These are phyloP conservation scores for Boletus huronensis DNA, from an alignment of 768 basidiomycete species.

Conservation along the genomic window DNA sequence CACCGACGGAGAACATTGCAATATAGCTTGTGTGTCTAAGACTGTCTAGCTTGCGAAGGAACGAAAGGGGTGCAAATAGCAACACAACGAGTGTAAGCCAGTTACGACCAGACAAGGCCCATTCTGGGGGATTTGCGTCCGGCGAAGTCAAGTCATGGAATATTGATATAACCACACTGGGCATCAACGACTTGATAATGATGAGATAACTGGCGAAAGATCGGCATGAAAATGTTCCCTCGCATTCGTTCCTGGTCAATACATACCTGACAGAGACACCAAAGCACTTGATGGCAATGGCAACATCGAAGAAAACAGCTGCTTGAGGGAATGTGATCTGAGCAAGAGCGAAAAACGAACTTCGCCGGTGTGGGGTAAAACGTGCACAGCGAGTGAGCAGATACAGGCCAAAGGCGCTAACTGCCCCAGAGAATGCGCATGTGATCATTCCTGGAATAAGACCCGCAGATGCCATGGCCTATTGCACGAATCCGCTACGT, in stretches of 20 bases:
- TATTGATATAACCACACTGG: constrained; percentile 80
- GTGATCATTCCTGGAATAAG: constrained; percentile 88
- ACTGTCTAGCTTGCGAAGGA: constrained; percentile 79
- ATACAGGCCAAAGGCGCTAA: constrained; percentile 84
- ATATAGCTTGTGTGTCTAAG: constrained; percentile 90
- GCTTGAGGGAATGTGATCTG: constrained; percentile 87
- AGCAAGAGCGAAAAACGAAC: constrained; percentile 82
- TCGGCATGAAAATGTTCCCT: neutral
- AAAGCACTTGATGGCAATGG: constrained; percentile 95
- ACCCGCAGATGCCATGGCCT: constrained; percentile 91
- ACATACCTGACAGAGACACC: constrained; percentile 88
- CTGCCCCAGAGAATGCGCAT: constrained; percentile 73
- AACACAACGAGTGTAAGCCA: constrained; percentile 84
- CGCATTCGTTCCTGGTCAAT: neutral
- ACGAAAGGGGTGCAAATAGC: constrained; percentile 75
- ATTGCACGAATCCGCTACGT: neutral
- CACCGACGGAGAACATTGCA: constrained; percentile 85
- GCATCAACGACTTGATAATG: constrained; percentile 91
- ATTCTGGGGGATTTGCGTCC: constrained; percentile 62
- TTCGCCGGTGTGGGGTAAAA: constrained; percentile 63
- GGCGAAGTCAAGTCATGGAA: constrained; percentile 74
- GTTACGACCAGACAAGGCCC: constrained; percentile 71
- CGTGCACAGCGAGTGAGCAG: constrained; percentile 82
- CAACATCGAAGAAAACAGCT: constrained; percentile 86
- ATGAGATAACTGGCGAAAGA: constrained; percentile 65